These are phyloP conservation scores for Pyrus bretschneideri DNA, from an alignment of 306 rosid species.

Conservation along the genomic window DNA sequence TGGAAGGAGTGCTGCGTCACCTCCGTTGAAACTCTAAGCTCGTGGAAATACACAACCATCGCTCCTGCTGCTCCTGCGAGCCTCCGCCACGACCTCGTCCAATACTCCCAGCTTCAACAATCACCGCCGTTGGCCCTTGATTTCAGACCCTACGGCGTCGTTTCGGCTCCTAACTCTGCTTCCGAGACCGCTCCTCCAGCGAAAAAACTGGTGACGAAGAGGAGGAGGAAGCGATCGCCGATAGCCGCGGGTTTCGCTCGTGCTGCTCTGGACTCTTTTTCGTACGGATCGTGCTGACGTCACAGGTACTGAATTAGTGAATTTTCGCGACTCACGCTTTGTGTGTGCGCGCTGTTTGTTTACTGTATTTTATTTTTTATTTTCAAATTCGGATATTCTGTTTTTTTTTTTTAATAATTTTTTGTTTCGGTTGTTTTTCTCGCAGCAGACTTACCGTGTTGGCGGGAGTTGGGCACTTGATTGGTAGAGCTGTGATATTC, in stretches of 20 bases:
- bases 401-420: neutral
- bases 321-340: neutral
- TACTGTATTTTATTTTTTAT: neutral
- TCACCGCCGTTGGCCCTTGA: neutral
- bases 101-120: neutral
- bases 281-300: constrained; percentile 26
- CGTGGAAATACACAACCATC: constrained; percentile 8
- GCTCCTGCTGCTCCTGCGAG: constrained; percentile 1
- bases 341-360: neutral
- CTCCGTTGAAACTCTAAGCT: constrained; percentile 39
- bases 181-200: neutral
- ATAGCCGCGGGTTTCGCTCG: neutral
- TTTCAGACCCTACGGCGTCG: neutral
- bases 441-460: neutral
- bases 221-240: constrained; percentile 15
- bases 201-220: constrained; percentile 27
- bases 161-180: neutral
- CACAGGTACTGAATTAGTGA: neutral
- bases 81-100: neutral
- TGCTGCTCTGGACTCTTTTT: constrained; percentile 9
- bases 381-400: neutral
- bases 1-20: constrained; percentile 87
- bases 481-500: neutral
- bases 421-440: neutral
- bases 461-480: neutral